Evolutionary conservation across 2,329 filamentous ascomycete genomes (phyloP), one percentile per base, ranked within the genome.

Genomic region (Ophiocordyceps robertsii): DNA sequence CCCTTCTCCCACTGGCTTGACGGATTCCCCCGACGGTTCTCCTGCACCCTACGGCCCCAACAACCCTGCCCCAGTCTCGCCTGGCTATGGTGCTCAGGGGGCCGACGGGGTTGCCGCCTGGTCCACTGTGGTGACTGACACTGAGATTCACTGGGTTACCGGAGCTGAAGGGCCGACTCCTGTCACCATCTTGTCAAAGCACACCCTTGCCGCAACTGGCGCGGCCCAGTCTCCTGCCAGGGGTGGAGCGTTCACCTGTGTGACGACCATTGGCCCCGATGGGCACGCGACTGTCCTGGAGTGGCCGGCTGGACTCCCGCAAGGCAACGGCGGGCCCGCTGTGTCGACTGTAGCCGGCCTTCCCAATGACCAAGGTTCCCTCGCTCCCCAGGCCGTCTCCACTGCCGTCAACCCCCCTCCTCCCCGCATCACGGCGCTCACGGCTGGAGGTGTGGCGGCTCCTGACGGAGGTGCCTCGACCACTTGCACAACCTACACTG

Each of bases 251-350:
- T 38, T 46, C 29, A 46, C 51, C 35, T 53, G 42, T 32, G 39
- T 54, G 37, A 53, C 51, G 17, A 43, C 49, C 36, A 46, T 42
- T 16, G 51, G 50, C 10, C 38, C 44, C 2, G 51, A 54, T 43
- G 57, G 57, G 11, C 46, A 53, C 13, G 53, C 52, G 12, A 59
- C 57, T 16, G 44, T 57, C 10, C n/a, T 58, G 21, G 47, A 39
- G 24, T 47, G 44, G 16, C 46, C 46, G 16, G 40, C 37, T 29
- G 46, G 40, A 9, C 21, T 19, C 21, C 27, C 44, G 7, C 40
- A 46, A 24, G 46, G 37, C 4, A 47, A 51, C 38, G 42, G 39
- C 3, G 43, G 41, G 3, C 47, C 46, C 17, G 45, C 53, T 13
- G 27, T 46, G 36, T 43, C 45, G 3, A 40, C 40, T 10, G 30